Conservation (phyloP, 2,329 filamentous ascomycete species). For the Hymenoscyphus infarciens region DNA sequence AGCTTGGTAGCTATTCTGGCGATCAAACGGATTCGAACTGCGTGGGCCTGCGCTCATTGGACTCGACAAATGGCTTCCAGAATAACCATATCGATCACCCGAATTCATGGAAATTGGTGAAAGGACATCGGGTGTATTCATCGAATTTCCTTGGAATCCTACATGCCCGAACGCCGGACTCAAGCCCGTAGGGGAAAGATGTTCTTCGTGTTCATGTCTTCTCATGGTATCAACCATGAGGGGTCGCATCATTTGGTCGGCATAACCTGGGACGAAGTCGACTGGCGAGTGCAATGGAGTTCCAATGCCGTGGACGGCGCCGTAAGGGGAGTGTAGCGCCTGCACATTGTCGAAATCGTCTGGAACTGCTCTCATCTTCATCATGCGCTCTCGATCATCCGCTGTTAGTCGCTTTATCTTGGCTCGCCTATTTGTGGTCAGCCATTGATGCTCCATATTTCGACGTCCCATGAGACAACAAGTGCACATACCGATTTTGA, state of each 20-base stretch:
- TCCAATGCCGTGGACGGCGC: slow-evolving; percentile 43
- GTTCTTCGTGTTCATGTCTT: slow-evolving; percentile 59
- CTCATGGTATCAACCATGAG: slow-evolving; percentile 66
- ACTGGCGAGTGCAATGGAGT: slow-evolving; percentile 35
- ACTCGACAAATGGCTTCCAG: slow-evolving; percentile 44
- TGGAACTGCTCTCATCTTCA: slow-evolving; percentile 68
- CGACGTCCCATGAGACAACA: slow-evolving; percentile 2
- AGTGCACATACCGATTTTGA: slow-evolving; percentile 76
- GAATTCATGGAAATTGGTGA: slow-evolving; percentile 55
- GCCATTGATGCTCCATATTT: neutral
- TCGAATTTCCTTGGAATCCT: slow-evolving; percentile 53
- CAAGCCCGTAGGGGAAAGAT: slow-evolving; percentile 63
- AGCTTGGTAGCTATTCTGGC: slow-evolving; percentile 47
- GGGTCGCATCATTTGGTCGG: slow-evolving; percentile 55
- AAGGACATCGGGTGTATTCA: slow-evolving; percentile 52
- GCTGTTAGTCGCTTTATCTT: slow-evolving; percentile 69
- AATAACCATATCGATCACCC: slow-evolving; percentile 50
- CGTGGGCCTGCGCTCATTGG: slow-evolving; percentile 47
- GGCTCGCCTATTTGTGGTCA: slow-evolving; percentile 50
- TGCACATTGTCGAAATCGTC: slow-evolving; percentile 69
- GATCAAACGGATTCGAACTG: slow-evolving; percentile 50
- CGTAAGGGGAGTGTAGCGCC: slow-evolving; percentile 64
- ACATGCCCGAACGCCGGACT: slow-evolving; percentile 66
- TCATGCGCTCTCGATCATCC: slow-evolving; percentile 68
- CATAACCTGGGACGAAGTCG: slow-evolving; percentile 45